Evolutionary conservation across 2,329 filamentous ascomycete genomes (phyloP), one percentile per base, ranked within the genome.

Genomic region (Tricladium varicosporioides): DNA sequence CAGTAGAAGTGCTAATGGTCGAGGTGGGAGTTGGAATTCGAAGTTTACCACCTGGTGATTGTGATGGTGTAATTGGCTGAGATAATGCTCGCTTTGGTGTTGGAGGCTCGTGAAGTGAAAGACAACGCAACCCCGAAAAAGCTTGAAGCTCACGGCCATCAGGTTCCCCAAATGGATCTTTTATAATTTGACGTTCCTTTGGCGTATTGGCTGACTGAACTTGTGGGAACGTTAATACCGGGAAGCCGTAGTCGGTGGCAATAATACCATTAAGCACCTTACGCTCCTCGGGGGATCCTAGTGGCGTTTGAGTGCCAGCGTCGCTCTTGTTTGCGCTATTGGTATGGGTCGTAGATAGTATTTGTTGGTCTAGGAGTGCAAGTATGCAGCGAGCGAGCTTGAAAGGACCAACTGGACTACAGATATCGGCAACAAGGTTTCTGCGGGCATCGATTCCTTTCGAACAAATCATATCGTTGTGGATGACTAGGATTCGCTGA

Each of bases 301-400:
- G 22, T 13, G 66, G 66, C 4, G 65, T 65, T 47, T 67, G 65
- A 32, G 66, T 67, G 1, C 54, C 56, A 5, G 43, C 54, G 53
- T 67, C 53, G 18, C 33, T 5, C 5, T 15, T 18, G 22, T 16
- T 53, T 48, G 19, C 13, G 15, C 40, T 44, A 7, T 5, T 10
- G 5, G 40, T 31, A 22, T 15, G 9, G 9, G n/a, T 14, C 16
- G 10, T 7, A 1, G 4, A 9, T 16, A 51, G 51, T 5, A 48
- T 7, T 3, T 59, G 27, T 33, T 53, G 54, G 15, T 63, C 50
- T 18, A 69, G 40, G 5, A 69, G 43, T 27, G 57, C 48, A 1
- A 69, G 51, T 10, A 69, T 60, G 5, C 50, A 59, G 16, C 65
- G 51, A 31, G 67, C 67, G 14, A 70, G 64, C 33, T 63, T 67